Base-by-base conservation (phyloP, 345 rosid genomes). In the Moricandia arvensis region DNA sequence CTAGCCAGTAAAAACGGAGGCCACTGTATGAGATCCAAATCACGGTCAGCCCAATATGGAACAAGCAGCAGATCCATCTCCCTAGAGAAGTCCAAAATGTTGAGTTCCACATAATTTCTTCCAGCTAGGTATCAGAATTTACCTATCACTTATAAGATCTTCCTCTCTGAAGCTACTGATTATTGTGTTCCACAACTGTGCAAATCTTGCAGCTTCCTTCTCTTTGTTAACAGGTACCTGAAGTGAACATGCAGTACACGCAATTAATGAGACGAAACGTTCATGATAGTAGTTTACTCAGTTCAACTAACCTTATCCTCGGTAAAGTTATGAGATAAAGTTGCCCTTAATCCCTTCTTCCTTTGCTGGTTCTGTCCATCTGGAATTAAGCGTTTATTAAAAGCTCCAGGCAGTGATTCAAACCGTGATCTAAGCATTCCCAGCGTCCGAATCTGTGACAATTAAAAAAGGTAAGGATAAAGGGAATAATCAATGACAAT, bases 381-480 rank as follows among this genome's bases (percentile, higher is more conserved):
- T 0, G 99, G 99, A 75, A 93, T 96, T 63, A 96, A 80, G 67
- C 92, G 54, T 58, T 75, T 89, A 87, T 93, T 91, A 75, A 96
- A 96, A 67, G 93, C 99, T 70, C 80, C 93, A 67, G 99, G 99
- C 81, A 96, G 71, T 38, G 98, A 85, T 55, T 87, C 80, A 59
- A 96, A 96, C 73, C 98, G 97, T 69, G 99, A 96, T 75, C 99
- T 82, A 74, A 96, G 94, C 99, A 96, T 93, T 80, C 97, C 98
- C 74, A 96, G 80, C 7, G 99, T 93, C 69, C 96, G 99, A 82
- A 96, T 96, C 99, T 96, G 85, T 45, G 69, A 71, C 21, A 29
- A 57, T n/a, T 68, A 10, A 66, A n/a, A 71, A 60, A 78, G 7
- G 30, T 41, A 74, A 61, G 45, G 63, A 68, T 47, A 7, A 9